Base-by-base conservation (phyloP, 1,139 yeast species). In the Taphrina confusa region DNA sequence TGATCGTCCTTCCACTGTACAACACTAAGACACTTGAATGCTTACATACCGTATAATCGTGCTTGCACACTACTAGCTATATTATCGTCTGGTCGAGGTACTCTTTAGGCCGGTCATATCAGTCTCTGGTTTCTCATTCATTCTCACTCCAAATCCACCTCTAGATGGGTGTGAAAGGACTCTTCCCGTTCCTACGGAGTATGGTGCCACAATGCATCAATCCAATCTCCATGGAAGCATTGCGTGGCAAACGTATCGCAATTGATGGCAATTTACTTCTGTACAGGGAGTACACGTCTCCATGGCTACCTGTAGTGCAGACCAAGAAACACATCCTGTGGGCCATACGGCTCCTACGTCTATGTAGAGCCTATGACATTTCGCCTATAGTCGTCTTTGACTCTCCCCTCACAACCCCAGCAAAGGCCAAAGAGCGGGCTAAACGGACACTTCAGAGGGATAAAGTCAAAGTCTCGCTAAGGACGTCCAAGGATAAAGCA, bases 401-500 rank as follows among this genome's bases (percentile, higher is more conserved):
- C 39, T 46, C 55, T 9, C 47, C 54, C 3, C 16, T 22, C 22
- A 36, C 60, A 14, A 56, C 54, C 3, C 60, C 60, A 11, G 60
- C 60, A n/a, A 56, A 56, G 44, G 60, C 54, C 9, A 23, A 25
- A 42, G 60, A 56, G 22, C 25, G 60, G n/a, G 55, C 20, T 20
- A 46, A 39, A 5, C 30, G 60, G 14, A 30, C 45, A 11, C 22
- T 46, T 11, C 25, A 28, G 28, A 23, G 55, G n/a, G 28, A 16
- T 8, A 27, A 33, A 14, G 49, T 30, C 27, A 25, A 22, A 16
- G 3, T n/a, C 3, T 30, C 40, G 3, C 34, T 56, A 12, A 30
- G 16, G n/a, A 16, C 6, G 8, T 34, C 54, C 2, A 27, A 44
- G 18, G 47, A 39, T 4, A 37, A 51, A 11, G 54, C 54, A 2